Percentiles rank a stretch among this genome's conserved stretches.
phyloP scores from a whole-genome alignment of 2,329 filamentous ascomycete species.

The Ciborinia camelliae region DNA sequence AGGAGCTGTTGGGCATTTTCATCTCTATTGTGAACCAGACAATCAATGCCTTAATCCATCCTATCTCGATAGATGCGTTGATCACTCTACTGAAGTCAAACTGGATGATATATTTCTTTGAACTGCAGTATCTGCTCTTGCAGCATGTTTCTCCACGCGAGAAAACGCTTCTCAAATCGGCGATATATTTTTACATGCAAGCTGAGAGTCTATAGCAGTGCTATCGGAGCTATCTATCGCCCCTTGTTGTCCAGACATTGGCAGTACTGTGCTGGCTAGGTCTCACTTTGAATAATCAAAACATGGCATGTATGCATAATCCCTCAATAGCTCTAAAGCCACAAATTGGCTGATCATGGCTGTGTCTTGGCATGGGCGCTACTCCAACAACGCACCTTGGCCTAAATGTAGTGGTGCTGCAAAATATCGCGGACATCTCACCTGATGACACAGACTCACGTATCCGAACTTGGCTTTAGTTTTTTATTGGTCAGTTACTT shows the following conservation, averaged over 20 bases:
- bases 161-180: background rate
- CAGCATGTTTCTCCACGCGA: background rate
- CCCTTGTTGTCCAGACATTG: background rate
- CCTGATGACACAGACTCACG: background rate
- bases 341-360: background rate
- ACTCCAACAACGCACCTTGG: conserved; percentile 1
- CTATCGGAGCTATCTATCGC: background rate
- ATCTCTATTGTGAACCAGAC: background rate
- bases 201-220: background rate
- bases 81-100: background rate
- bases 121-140: conserved; percentile 6
- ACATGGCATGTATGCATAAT: conserved; percentile 3
- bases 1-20: background rate
- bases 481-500: background rate
- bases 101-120: background rate
- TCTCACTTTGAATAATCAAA: background rate
- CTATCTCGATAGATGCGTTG: background rate
- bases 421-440: background rate
- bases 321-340: background rate
- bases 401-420: background rate
- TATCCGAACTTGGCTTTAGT: conserved; percentile 8
- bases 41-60: background rate
- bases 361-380: background rate
- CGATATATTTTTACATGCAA: background rate
- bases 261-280: conserved; percentile 1